Conservation (phyloP, 495 filamentous ascomycete species). For the Tuber aestivum region DNA sequence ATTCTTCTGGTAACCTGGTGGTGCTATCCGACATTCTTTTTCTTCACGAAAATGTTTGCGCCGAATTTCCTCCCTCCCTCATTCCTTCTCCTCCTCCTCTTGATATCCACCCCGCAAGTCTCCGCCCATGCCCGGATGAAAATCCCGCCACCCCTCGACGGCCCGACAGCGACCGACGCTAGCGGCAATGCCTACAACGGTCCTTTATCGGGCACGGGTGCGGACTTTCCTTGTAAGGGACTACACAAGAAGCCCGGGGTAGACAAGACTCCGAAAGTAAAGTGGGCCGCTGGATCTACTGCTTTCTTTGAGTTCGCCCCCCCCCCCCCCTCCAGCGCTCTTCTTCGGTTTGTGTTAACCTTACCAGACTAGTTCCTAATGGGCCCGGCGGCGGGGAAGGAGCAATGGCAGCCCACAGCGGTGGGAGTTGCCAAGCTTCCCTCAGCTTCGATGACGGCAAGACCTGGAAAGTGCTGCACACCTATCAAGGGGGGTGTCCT, state of each 20-base stretch:
- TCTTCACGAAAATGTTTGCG: neutral
- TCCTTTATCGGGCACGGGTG: slow-evolving; percentile 21
- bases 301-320: slow-evolving; percentile 34
- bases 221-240: slow-evolving; percentile 48
- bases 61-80: neutral
- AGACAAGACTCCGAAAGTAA: slow-evolving; percentile 39
- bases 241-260: slow-evolving; percentile 44
- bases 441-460: slow-evolving; percentile 46
- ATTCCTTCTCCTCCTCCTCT: slow-evolving; percentile 16
- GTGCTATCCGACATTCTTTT: neutral
- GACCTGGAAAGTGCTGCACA: slow-evolving; percentile 46
- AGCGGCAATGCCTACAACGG: slow-evolving; percentile 35
- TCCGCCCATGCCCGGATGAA: slow-evolving; percentile 35
- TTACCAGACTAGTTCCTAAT: slow-evolving; percentile 47
- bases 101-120: slow-evolving; percentile 11
- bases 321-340: neutral
- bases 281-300: slow-evolving; percentile 52
- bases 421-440: slow-evolving; percentile 49
- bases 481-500: slow-evolving; percentile 47
- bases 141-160: slow-evolving; percentile 24
- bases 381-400: slow-evolving; percentile 38
- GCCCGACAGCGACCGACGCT: slow-evolving; percentile 17
- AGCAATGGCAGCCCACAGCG: slow-evolving; percentile 44
- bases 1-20: neutral
- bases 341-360: slow-evolving; percentile 36